A percentile compares a stretch with the other conserved stretches of the same genome.
phyloP scores from a whole-genome alignment of 305 asterid species.

The Solanum aculeatissimum region DNA sequence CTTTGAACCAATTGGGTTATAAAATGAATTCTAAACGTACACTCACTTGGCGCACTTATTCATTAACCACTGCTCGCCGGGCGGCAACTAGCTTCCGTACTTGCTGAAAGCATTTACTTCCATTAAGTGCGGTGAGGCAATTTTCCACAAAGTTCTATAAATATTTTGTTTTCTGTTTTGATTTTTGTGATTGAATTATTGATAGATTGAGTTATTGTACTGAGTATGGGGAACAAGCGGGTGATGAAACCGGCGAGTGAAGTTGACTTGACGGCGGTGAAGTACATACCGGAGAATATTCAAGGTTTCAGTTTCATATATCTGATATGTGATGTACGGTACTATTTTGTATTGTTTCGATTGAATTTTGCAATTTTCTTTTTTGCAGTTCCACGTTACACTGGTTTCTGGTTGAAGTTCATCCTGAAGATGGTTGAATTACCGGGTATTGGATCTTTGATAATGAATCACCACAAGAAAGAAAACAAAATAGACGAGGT shows the following conservation, averaged over 20 bases:
- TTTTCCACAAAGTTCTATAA: neutral
- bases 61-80: neutral
- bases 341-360: neutral
- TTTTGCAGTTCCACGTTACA: constrained; percentile 78
- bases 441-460: constrained; percentile 54
- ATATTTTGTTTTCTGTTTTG: neutral
- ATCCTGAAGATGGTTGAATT: constrained; percentile 57
- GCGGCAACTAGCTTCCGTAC: neutral
- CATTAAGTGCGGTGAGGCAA: neutral
- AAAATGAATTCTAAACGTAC: neutral
- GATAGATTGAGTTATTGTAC: neutral
- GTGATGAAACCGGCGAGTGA: constrained; percentile 69
- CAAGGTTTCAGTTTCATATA: constrained; percentile 33
- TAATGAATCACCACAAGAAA: constrained; percentile 42
- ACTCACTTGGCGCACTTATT: neutral
- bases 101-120: neutral
- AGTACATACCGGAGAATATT: constrained; percentile 44
- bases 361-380: neutral
- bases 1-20: neutral
- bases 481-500: constrained; percentile 66
- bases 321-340: neutral
- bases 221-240: constrained; percentile 57
- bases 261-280: constrained; percentile 57
- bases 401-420: constrained; percentile 56
- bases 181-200: neutral